These are phyloP conservation scores for Tetracladium maxilliforme DNA, from an alignment of 2,329 filamentous ascomycete species.

Conservation along the genomic window DNA sequence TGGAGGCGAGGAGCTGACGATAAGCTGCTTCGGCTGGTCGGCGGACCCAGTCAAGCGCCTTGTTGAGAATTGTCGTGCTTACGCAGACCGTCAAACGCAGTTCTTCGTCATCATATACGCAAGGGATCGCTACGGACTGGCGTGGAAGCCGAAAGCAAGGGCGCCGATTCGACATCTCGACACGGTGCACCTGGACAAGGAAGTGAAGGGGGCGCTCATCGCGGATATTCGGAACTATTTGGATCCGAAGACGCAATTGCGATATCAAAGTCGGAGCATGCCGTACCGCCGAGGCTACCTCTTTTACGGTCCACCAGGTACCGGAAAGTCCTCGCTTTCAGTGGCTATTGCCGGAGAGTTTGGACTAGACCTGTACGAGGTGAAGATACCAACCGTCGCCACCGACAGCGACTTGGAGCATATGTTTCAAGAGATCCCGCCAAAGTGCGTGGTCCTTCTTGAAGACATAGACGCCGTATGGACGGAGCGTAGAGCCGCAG, in stretches of 20 bases:
- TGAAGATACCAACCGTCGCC: conserved; percentile 28
- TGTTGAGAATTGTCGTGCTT: conserved; percentile 29
- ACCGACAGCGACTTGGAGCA: conserved; percentile 32
- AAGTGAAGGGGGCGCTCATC: conserved; percentile 28
- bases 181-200: conserved; percentile 33
- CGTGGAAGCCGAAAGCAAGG: conserved; percentile 32
- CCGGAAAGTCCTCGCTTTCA: conserved; percentile 52
- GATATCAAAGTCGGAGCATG: conserved; percentile 56
- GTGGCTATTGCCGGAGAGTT: conserved; percentile 46
- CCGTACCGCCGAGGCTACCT: conserved; percentile 67
- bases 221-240: conserved; percentile 36
- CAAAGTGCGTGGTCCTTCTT: conserved; percentile 36
- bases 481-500: conserved; percentile 19
- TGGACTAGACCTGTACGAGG: conserved; percentile 34
- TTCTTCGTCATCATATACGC: conserved; percentile 34
- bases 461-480: conserved; percentile 39
- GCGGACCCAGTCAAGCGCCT: conserved; percentile 29
- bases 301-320: conserved; percentile 63
- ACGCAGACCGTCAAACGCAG: conserved; percentile 28
- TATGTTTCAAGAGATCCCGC: conserved; percentile 34
- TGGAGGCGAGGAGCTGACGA: conserved; percentile 27
- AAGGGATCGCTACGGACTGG: conserved; percentile 26
- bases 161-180: conserved; percentile 32
- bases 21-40: conserved; percentile 35
- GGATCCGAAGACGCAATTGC: conserved; percentile 28